Conservation (phyloP, 352 stramenopile genomes). For the Phytophthora boehmeriae region DNA sequence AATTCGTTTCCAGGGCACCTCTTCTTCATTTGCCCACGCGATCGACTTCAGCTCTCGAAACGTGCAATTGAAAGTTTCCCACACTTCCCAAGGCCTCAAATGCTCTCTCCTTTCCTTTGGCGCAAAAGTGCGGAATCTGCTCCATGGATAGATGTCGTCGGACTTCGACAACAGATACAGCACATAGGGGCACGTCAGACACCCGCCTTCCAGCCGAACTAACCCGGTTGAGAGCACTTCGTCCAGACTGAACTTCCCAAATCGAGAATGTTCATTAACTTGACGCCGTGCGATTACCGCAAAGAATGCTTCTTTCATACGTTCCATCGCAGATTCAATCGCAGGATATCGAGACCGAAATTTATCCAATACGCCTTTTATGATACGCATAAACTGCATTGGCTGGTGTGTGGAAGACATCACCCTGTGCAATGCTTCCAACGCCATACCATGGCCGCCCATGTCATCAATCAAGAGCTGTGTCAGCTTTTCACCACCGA, state of each 20-base stretch:
- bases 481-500: slow-evolving; percentile 5
- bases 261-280: slow-evolving; percentile 15
- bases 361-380: slow-evolving; percentile 4
- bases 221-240: slow-evolving; percentile 25
- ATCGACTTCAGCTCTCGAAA: slow-evolving; percentile 22
- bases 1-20: slow-evolving; percentile 12
- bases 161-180: slow-evolving; percentile 24
- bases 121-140: slow-evolving; percentile 1
- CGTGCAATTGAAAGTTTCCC: slow-evolving; percentile 20
- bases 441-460: slow-evolving; percentile 20
- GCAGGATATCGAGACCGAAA: slow-evolving; percentile 10
- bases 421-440: slow-evolving; percentile 23
- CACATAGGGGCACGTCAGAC: slow-evolving; percentile 15
- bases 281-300: slow-evolving; percentile 17
- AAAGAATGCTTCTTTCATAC: slow-evolving; percentile 27
- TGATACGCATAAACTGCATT: background rate
- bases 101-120: slow-evolving; percentile 2
- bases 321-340: slow-evolving; percentile 16
- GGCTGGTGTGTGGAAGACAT: too few species aligned
- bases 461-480: slow-evolving; percentile 25
- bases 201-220: slow-evolving; percentile 6
- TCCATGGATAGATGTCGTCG: slow-evolving; percentile 14
- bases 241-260: slow-evolving; percentile 26
- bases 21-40: background rate
- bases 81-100: slow-evolving; percentile 19